Base-by-base conservation (phyloP, 2,329 filamentous ascomycete genomes). In the Fusarium kyushuense region DNA sequence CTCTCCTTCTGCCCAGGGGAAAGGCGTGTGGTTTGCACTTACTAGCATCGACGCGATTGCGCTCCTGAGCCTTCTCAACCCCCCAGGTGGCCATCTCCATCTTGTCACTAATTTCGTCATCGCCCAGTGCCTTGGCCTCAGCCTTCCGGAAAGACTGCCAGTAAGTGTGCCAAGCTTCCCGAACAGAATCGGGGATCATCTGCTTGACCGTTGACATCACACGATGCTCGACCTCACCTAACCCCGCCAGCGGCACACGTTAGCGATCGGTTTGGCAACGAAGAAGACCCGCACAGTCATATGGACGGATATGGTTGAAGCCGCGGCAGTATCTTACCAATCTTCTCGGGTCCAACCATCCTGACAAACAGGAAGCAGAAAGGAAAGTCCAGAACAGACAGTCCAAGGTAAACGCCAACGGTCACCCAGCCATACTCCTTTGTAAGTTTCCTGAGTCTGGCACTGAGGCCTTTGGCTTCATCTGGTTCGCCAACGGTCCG, bases 361-460 rank as follows among this genome's bases (percentile, higher is more conserved):
- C 90, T 87, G 46, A 99, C 96, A 12, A 96, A 88, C 55, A 97
- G 80, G 81, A 97, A 99, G 81, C 95, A 98, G 77, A 98, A 92
- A 1, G 96, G 96, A 70, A 98, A 97, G 80, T 99, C 96, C 52
- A 97, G 81, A 36, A 92, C 91, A 41, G 92, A 94, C 55, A 99
- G 81, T 2, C 84, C 84, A 13, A 97, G 79, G 79, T 99, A 99
- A 16, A 99, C 92, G n/a, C 94, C 95, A 7, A 97, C 80, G 1
- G 94, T 94, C 5, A 92, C 87, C 93, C 94, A 98, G 40, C 96
- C 96, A 79, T 99, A 99, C 79, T 98, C 95, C 67, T 90, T 89
- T 4, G 91, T 94, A 45, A 99, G 86, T 76, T 92, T 93, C 79
- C 90, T 94, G 76, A 98, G 82, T 27, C 91, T 87, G 67, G 89